phyloP scores from a whole-genome alignment of 805 yeast genomes.

The Teunomyces stri region DNA sequence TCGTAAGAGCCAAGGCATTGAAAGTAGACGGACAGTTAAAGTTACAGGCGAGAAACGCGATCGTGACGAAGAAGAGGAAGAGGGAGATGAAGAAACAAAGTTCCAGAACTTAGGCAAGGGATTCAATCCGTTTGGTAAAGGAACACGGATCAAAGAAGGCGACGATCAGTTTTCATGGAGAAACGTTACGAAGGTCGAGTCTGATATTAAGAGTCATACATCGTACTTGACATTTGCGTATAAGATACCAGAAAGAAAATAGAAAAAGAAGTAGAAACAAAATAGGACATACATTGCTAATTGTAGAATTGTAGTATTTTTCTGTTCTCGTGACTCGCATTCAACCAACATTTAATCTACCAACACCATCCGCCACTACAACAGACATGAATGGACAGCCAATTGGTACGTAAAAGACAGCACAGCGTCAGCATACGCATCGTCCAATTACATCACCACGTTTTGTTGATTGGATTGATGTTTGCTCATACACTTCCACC shows the following conservation, averaged over 20 bases:
- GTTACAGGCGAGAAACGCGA: slow-evolving; percentile 23
- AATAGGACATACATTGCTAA: no score
- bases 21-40: slow-evolving; percentile 46
- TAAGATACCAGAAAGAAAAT: slow-evolving; percentile 20
- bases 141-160: slow-evolving; percentile 82
- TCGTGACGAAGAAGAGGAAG: slow-evolving; percentile 13
- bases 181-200: slow-evolving; percentile 77
- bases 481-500: neutral
- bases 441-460: neutral
- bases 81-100: slow-evolving; percentile 22
- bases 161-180: slow-evolving; percentile 78
- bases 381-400: slow-evolving; percentile 24
- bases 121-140: slow-evolving; percentile 92
- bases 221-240: slow-evolving; percentile 90
- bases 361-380: slow-evolving; percentile 4
- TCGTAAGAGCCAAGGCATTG: slow-evolving; percentile 64
- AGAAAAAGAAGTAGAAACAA: neutral
- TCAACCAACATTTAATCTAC: neutral
- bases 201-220: slow-evolving; percentile 90
- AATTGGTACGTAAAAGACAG: slow-evolving; percentile 25
- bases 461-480: neutral
- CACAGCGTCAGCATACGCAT: neutral
- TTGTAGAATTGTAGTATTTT: no score
- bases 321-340: neutral
- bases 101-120: slow-evolving; percentile 44